Evolutionary conservation across 2,329 filamentous ascomycete genomes (phyloP).

Genomic region (Exophiala spinifera): DNA sequence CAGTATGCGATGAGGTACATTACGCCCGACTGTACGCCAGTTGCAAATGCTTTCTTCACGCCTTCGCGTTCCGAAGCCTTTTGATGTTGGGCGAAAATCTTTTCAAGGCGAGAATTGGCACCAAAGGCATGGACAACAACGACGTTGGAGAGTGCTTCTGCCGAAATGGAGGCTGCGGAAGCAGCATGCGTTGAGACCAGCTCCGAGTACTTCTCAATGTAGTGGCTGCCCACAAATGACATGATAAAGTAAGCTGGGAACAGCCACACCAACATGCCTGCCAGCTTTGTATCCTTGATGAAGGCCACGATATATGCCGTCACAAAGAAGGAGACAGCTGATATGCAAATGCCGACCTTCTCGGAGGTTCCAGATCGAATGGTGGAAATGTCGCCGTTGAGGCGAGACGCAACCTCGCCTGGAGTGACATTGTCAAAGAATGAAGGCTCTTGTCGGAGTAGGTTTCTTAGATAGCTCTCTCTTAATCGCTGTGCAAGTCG

Average conservation of each 20-base stretch:
- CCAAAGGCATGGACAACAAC: slow-evolving; percentile 52
- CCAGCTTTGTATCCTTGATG: slow-evolving; percentile 46
- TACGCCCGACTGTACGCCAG: slow-evolving; percentile 33
- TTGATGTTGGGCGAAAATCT: slow-evolving; percentile 32
- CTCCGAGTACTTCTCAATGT: slow-evolving; percentile 44
- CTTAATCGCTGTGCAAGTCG: slow-evolving; percentile 62
- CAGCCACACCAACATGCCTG: slow-evolving; percentile 46
- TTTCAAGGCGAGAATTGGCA: slow-evolving; percentile 50
- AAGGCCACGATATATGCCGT: slow-evolving; percentile 50
- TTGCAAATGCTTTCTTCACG: slow-evolving; percentile 32
- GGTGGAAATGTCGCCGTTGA: slow-evolving; percentile 47
- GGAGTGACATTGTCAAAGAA: slow-evolving; percentile 40
- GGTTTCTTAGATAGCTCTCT: slow-evolving; percentile 39
- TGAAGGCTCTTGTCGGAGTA: slow-evolving; percentile 30
- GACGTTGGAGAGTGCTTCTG: slow-evolving; percentile 51
- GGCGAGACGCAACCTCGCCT: slow-evolving; percentile 47
- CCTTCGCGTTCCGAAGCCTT: slow-evolving; percentile 31
- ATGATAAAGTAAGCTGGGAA: slow-evolving; percentile 48
- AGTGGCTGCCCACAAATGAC: slow-evolving; percentile 44
- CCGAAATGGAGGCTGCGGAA: slow-evolving; percentile 58
- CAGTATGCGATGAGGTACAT: slow-evolving; percentile 35
- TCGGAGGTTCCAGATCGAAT: slow-evolving; percentile 49
- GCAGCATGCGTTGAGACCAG: slow-evolving; percentile 51
- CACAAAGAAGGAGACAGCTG: slow-evolving; percentile 47
- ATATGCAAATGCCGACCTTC: slow-evolving; percentile 49